These are phyloP conservation scores for Plasmodium adleri DNA, from an alignment of 169 alveolate species.

Conservation along the genomic window DNA sequence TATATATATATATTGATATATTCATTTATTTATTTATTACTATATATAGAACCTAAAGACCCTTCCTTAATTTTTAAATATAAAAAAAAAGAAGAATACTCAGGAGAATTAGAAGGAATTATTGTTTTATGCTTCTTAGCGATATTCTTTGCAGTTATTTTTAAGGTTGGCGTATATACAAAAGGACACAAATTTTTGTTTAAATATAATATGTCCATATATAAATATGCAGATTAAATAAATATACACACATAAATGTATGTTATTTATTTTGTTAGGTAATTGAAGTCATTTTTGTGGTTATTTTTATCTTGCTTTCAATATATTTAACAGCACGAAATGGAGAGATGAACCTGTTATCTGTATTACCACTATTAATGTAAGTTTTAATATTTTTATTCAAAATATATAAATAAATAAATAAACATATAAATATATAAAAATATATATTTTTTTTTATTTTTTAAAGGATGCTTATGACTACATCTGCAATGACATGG, in stretches of 20 bases:
- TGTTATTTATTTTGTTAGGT: constrained; percentile 10
- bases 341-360: constrained; percentile 47
- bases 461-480: constrained; percentile 43
- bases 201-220: too few relatives aligned
- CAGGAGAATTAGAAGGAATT: constrained; percentile 64
- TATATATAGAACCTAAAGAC: constrained; percentile 55
- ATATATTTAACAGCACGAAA: constrained; percentile 41
- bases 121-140: constrained; percentile 55
- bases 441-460: neutral
- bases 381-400: constrained; percentile 10
- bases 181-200: too few relatives aligned
- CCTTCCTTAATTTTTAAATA: constrained; percentile 40
- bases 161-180: constrained; percentile 9
- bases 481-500: constrained; percentile 65
- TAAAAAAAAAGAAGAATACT: constrained; percentile 37
- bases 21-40: constrained; percentile 1
- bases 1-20: neutral
- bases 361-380: constrained; percentile 44
- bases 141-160: constrained; percentile 45
- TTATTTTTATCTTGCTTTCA: constrained; percentile 31
- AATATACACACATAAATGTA: neutral
- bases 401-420: neutral
- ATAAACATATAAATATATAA: neutral
- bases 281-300: constrained; percentile 45
- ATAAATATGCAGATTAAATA: neutral